Evolutionary conservation across 2,329 filamentous ascomycete species (phyloP), one percentile per base, ranked within the genome.

Genomic region (Curvularia lunata): DNA sequence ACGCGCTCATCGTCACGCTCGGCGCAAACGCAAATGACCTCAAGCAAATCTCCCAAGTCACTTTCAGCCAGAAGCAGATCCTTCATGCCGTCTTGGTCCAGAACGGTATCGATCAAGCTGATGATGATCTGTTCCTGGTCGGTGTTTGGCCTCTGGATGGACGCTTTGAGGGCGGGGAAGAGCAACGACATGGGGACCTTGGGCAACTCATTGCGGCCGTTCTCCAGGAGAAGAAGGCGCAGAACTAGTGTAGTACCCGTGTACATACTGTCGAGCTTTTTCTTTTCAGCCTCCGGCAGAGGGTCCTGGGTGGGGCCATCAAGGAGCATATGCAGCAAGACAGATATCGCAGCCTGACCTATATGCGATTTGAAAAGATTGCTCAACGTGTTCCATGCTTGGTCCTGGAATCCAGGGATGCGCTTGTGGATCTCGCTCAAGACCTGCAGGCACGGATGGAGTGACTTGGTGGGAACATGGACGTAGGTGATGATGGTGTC

Each of bases 301-400:
- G 71, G 64, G 37, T 60, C 61, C 21, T 58, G 47, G 18, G 61
- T 61, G 0, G 73, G 68, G 1, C 69, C 71, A 27, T 75, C 65
- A 5, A 69, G 52, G 3, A 76, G 67, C 12, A 88, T 84, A 54
- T 88, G 84, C 30, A 91, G 79, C 21, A 91, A 76, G 23, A 88
- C 84, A 53, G 86, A 83, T 45, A 92, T 83, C 1, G 88, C 88
- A 34, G 85, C 85, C 61, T 90, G 88, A 19, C 89, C 89, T 62
- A 91, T 86, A 70, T 92, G 89, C 1, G 90, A 92, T 67, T 83
- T 87, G 78, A 88, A 88, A 0, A 93, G 80, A 62, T 91, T 89
- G 69, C 84, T 83, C 30, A 92, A 80, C 0, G 87, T 88, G 59
- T 86, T 85, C 89, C 90, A 92, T 3, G 89, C 84, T 40, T 85